Evolutionary conservation across 768 basidiomycete genomes (phyloP).

Genomic region (Lactifluus pinguis): DNA sequence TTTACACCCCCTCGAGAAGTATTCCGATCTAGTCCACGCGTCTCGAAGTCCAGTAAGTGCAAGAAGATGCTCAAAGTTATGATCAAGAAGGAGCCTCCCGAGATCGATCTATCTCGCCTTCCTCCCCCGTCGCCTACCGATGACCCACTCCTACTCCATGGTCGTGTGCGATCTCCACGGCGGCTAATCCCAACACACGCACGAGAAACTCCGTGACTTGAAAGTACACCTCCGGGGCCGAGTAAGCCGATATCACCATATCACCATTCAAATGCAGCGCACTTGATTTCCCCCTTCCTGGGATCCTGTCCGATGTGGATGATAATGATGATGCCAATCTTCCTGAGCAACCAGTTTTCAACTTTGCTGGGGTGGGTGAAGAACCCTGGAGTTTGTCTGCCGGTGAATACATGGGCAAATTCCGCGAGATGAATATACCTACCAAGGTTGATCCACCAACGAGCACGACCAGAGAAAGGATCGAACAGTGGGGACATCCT

Average conservation of each 20-base stretch:
- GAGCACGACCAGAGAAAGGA: constrained; percentile 39
- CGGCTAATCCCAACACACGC: constrained; percentile 25
- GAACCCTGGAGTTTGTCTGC: constrained; percentile 19
- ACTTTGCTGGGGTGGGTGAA: constrained; percentile 16
- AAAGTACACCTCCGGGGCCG: constrained; percentile 24
- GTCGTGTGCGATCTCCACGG: constrained; percentile 26
- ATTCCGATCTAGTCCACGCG: constrained; percentile 29
- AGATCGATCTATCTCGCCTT: constrained; percentile 47
- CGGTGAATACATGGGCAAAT: constrained; percentile 57
- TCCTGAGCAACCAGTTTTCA: constrained; percentile 18
- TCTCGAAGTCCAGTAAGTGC: constrained; percentile 34
- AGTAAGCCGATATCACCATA: neutral
- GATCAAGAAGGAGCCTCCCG: constrained; percentile 58
- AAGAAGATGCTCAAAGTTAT: constrained; percentile 25
- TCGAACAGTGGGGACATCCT: constrained; percentile 59
- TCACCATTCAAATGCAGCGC: constrained; percentile 14
- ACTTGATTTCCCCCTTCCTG: constrained; percentile 14
- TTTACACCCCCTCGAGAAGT: constrained; percentile 67
- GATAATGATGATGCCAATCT: constrained; percentile 17
- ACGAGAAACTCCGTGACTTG: constrained; percentile 31
- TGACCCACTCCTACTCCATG: constrained; percentile 60
- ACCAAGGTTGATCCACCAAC: constrained; percentile 62
- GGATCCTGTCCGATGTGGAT: constrained; percentile 15
- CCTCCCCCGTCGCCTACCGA: constrained; percentile 68
- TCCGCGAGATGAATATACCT: constrained; percentile 44